Evolutionary conservation across 305 asterid genomes (phyloP), one percentile per base, ranked within the genome.

Genomic region (Lippia alba): DNA sequence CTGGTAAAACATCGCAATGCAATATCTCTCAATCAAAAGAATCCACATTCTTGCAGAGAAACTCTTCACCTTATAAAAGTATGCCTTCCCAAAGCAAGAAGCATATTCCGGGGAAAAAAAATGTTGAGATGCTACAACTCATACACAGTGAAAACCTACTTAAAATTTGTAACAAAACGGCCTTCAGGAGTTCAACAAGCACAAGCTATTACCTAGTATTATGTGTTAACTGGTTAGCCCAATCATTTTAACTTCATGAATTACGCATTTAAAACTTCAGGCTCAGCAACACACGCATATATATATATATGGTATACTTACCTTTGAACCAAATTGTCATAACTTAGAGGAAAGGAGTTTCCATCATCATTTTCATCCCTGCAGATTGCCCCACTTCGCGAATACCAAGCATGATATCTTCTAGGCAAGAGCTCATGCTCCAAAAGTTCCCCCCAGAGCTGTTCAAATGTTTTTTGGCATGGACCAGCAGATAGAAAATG

Each of bases 401-500:
- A 90, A 83, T 83, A 88, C 83, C 87, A 90, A 65, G 96, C 91
- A 86, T 94, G 97, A 79, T 91, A 91, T 82, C 99, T 85, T 81
- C 97, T 83, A 60, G 99, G 99, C 76, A 94, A 89, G 82, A 94
- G 97, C 71, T 87, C 85, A 59, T 91, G 87, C 72, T 91, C 94
- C 81, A 83, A 66, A 77, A 94, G 96, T 76, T 91, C 99, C 71
- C 78, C 89, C 67, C 75, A 76, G 10, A 94, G 78, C 73, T 81
- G 86, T 72, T 71, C 72, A 82, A 88, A 82, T 24, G 98, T 79
- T 74, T 82, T 87, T 65, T 81, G 90, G 83, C 96, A 94, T n/a
- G 99, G 97, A 54, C 99, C 97, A 76, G 93, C 78, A 61, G 99
- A 90, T 69, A 94, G 89, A 79, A 94, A 91, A 87, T 92, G 99